Conservation (phyloP, 1,139 yeast species). For the Saccharomycopsis hybrid region DNA sequence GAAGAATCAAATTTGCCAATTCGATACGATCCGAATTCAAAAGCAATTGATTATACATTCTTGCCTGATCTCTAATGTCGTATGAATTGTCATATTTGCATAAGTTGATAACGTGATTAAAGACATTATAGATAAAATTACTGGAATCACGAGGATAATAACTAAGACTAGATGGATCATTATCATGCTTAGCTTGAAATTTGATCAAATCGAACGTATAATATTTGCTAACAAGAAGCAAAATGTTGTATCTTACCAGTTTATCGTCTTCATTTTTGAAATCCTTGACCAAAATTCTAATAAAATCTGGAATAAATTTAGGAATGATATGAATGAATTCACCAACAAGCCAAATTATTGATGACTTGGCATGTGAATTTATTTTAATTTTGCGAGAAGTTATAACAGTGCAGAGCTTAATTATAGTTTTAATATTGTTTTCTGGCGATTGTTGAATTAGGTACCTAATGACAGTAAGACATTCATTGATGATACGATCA, state of each 20-base stretch:
- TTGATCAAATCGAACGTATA: slow-evolving; percentile 47
- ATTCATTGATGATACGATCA: slow-evolving; percentile 42
- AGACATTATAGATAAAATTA: slow-evolving; percentile 47
- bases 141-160: slow-evolving; percentile 29
- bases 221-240: slow-evolving; percentile 70
- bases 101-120: slow-evolving; percentile 55
- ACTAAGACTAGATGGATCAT: slow-evolving; percentile 25
- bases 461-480: slow-evolving; percentile 62
- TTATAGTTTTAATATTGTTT: slow-evolving; percentile 36
- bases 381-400: slow-evolving; percentile 23
- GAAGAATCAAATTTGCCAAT: slow-evolving; percentile 70
- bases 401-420: slow-evolving; percentile 32
- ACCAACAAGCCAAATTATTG: slow-evolving; percentile 87
- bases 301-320: slow-evolving; percentile 70
- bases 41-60: slow-evolving; percentile 56
- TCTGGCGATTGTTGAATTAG: slow-evolving; percentile 60
- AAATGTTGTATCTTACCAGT: slow-evolving; percentile 61
- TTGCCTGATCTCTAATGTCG: slow-evolving; percentile 81
- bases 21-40: slow-evolving; percentile 37
- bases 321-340: slow-evolving; percentile 52
- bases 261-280: slow-evolving; percentile 51
- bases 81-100: slow-evolving; percentile 69
- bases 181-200: slow-evolving; percentile 23
- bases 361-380: slow-evolving; percentile 61
- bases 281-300: slow-evolving; percentile 49